phyloP scores from a whole-genome alignment of 2,329 filamentous ascomycete species.

The Monascus ruber region DNA sequence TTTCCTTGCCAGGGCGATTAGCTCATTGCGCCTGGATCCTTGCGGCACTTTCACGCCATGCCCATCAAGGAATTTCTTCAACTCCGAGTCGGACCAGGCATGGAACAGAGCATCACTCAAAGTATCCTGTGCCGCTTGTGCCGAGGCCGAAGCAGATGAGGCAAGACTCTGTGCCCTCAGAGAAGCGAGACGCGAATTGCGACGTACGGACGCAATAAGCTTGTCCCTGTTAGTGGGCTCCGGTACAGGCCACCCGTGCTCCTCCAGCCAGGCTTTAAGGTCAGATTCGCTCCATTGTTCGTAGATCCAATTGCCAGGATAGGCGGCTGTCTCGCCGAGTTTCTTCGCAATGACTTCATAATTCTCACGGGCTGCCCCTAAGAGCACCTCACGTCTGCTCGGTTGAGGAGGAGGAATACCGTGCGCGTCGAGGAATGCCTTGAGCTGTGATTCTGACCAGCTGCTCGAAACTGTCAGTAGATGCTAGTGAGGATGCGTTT shows the following conservation, averaged over 20 bases:
- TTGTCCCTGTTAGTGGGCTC: constrained; percentile 78
- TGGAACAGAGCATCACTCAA: constrained; percentile 77
- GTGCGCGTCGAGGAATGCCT: constrained; percentile 83
- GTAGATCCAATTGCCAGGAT: constrained; percentile 94
- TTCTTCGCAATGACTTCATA: constrained; percentile 70
- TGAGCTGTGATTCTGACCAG: constrained; percentile 87
- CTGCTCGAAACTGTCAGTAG: constrained; percentile 33
- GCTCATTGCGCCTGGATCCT: constrained; percentile 79
- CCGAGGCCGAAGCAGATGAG: constrained; percentile 51
- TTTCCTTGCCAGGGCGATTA: constrained; percentile 81
- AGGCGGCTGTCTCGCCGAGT: constrained; percentile 64
- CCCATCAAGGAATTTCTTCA: constrained; percentile 90
- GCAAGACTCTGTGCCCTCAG: constrained; percentile 53
- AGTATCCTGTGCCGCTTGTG: constrained; percentile 58
- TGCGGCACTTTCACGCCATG: constrained; percentile 84
- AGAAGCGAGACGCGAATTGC: constrained; percentile 73
- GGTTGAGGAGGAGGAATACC: constrained; percentile 80
- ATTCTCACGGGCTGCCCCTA: constrained; percentile 65
- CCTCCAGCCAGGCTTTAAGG: constrained; percentile 85
- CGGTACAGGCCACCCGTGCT: constrained; percentile 72
- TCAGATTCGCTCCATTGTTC: constrained; percentile 85
- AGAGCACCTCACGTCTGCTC: constrained; percentile 68
- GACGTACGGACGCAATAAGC: constrained; percentile 77
- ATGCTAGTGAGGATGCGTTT: neutral
- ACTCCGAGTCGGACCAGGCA: constrained; percentile 75